A percentile compares a stretch with the other conserved stretches of the same genome.
These are phyloP conservation scores for Cardamine chenopodiifolia DNA, from an alignment of 345 rosid species.

Conservation along the genomic window DNA sequence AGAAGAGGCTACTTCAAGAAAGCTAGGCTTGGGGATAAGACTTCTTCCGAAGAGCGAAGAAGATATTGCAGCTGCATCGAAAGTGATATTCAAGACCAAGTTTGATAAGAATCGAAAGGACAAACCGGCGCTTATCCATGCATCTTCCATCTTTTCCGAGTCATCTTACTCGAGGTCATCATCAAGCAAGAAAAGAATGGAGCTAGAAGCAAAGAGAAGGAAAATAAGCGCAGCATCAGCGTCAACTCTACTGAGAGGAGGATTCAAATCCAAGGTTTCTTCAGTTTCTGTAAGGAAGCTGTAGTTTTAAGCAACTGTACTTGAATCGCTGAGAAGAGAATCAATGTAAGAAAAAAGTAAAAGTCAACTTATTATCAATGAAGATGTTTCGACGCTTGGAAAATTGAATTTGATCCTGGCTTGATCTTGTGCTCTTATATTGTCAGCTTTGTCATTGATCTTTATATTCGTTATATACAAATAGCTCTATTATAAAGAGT, in stretches of 20 bases:
- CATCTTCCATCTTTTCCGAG: constrained; percentile 71
- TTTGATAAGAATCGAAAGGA: constrained; percentile 78
- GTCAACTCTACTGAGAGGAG: constrained; percentile 61
- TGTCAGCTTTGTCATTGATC: constrained; percentile 1
- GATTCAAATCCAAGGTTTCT: constrained; percentile 51
- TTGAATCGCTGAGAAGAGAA: constrained; percentile 1
- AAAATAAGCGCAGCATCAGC: constrained; percentile 69
- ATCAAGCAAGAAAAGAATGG: constrained; percentile 57
- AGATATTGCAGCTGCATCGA: constrained; percentile 63
- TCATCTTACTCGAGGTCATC: constrained; percentile 47
- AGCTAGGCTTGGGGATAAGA: constrained; percentile 75
- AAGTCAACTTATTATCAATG: constrained; percentile 5
- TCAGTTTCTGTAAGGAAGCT: constrained; percentile 41
- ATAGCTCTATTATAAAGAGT: too few relatives aligned
- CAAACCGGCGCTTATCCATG: constrained; percentile 69
- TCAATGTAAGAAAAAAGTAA: neutral
- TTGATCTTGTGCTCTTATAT: neutral
- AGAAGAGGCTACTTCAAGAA: constrained; percentile 76
- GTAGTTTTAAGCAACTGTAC: constrained; percentile 27
- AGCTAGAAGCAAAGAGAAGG: constrained; percentile 81
- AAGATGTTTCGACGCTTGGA: neutral
- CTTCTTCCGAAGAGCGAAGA: constrained; percentile 69
- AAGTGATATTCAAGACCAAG: constrained; percentile 64
- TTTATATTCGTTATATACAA: neutral
- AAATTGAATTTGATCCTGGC: neutral